Conservation (phyloP, 305 asterid genomes). For the Plantago coronopus region DNA sequence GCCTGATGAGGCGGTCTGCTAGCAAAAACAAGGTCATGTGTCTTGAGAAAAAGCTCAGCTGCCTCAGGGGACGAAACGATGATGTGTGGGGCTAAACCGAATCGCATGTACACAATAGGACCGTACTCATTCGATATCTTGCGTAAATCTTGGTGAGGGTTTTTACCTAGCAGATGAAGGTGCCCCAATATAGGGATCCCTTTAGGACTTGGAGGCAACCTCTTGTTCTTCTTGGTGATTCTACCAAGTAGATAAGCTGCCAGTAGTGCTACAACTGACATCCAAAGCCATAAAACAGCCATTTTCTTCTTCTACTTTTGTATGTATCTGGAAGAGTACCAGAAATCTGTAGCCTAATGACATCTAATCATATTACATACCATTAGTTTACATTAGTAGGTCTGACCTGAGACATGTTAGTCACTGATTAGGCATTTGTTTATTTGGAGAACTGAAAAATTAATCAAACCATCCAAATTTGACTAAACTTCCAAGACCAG, state of each 20-base stretch:
- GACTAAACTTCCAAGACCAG: too few relatives aligned
- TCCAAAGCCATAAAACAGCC: background rate
- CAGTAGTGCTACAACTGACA: slow-evolving; percentile 1
- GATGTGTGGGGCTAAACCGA: slow-evolving; percentile 38
- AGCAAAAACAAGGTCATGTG: slow-evolving; percentile 49
- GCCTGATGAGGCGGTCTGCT: slow-evolving; percentile 55
- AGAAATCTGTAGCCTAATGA: too few relatives aligned
- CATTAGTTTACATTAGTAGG: too few relatives aligned
- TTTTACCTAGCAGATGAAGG: slow-evolving; percentile 45
- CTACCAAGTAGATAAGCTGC: background rate
- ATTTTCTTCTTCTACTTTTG: too few relatives aligned
- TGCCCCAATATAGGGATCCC: slow-evolving; percentile 49
- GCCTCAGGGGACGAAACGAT: slow-evolving; percentile 46
- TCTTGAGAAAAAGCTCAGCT: slow-evolving; percentile 48
- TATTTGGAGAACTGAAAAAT: too few relatives aligned
- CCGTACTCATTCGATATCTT: slow-evolving; percentile 43
- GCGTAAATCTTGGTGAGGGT: slow-evolving; percentile 43
- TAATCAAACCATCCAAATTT: too few relatives aligned
- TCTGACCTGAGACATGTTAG: too few relatives aligned
- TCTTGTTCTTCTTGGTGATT: slow-evolving; percentile 24
- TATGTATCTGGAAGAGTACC: too few relatives aligned
- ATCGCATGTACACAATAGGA: slow-evolving; percentile 42
- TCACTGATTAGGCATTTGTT: too few relatives aligned
- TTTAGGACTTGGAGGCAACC: slow-evolving; percentile 48
- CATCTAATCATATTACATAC: too few relatives aligned